A percentile compares a stretch with the other conserved stretches of the same genome.
phyloP scores from a whole-genome alignment of 2,329 filamentous ascomycete species.

The Acrodontium crateriforme region DNA sequence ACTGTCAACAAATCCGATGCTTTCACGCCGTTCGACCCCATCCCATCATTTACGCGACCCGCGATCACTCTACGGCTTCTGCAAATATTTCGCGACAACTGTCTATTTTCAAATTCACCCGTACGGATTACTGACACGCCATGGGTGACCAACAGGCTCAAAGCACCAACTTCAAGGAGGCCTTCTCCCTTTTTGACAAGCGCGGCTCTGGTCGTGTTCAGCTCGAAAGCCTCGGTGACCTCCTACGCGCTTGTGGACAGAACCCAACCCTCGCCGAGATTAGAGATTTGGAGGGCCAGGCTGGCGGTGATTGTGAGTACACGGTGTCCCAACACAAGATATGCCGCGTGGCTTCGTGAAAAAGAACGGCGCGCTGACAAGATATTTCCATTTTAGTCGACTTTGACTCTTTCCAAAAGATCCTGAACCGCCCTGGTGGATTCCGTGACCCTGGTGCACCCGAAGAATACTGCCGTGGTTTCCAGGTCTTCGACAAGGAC shows the following conservation, averaged over 20 bases:
- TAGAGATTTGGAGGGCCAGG: constrained; percentile 74
- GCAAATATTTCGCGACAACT: too few species aligned
- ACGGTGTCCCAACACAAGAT: too few species aligned
- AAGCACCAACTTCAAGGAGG: constrained; percentile 99
- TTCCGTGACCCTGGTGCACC: constrained; percentile 98
- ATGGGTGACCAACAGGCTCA: constrained; percentile 41
- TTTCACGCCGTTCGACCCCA: too few species aligned
- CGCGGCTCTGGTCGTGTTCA: constrained; percentile 88
- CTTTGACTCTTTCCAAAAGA: constrained; percentile 91
- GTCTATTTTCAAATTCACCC: too few species aligned
- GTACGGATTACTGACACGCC: constrained; percentile 10
- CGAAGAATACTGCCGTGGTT: constrained; percentile 95
- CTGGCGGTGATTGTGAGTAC: constrained; percentile 79
- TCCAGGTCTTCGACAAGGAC: constrained; percentile 99
- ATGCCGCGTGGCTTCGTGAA: too few species aligned
- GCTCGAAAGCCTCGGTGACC: constrained; percentile 75
- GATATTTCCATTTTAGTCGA: constrained; percentile 50
- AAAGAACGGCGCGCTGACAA: too few species aligned
- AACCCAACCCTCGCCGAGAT: constrained; percentile 95
- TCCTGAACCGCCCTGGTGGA: constrained; percentile 91
- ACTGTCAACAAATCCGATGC: too few species aligned
- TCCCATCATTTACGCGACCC: too few species aligned
- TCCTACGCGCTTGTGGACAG: constrained; percentile 91
- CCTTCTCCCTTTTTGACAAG: constrained; percentile 99
- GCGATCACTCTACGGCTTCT: too few species aligned